A percentile compares a stretch with the other conserved stretches of the same genome.
These are phyloP conservation scores for Xerocomus brunneocitrinus DNA, from an alignment of 768 basidiomycete species.

Conservation along the genomic window DNA sequence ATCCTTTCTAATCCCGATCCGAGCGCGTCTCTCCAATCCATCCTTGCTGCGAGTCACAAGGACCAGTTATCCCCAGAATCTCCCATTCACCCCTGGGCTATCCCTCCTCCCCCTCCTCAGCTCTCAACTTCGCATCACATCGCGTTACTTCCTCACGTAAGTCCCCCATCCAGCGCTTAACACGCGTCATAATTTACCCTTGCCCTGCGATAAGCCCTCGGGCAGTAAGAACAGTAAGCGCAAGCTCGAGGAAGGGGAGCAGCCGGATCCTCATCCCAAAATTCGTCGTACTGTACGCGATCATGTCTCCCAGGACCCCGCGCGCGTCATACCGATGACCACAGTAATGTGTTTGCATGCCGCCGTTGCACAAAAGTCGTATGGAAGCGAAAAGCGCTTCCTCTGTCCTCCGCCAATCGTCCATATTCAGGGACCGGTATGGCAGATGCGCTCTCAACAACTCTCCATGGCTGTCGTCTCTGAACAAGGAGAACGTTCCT, in stretches of 20 bases:
- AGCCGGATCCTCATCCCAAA: constrained; percentile 65
- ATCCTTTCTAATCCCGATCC: constrained; percentile 36
- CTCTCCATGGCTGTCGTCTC: constrained; percentile 84
- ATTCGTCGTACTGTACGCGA: constrained; percentile 82
- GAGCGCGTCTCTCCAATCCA: constrained; percentile 38
- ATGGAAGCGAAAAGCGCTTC: constrained; percentile 93
- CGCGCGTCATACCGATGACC: constrained; percentile 81
- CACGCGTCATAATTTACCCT: constrained; percentile 24
- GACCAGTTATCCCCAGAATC: constrained; percentile 28
- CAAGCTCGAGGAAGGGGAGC: constrained; percentile 62
- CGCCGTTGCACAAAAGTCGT: constrained; percentile 93
- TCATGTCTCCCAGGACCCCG: constrained; percentile 71
- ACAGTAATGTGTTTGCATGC: constrained; percentile 88
- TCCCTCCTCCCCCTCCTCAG: constrained; percentile 29
- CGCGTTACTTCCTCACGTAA: constrained; percentile 38
- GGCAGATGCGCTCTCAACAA: constrained; percentile 77
- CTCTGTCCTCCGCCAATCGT: constrained; percentile 92
- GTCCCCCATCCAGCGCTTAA: constrained; percentile 26
- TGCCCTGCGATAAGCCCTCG: constrained; percentile 23
- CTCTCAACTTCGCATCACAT: constrained; percentile 26
- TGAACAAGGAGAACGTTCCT: constrained; percentile 76
- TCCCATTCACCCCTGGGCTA: constrained; percentile 37
- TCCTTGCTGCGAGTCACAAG: constrained; percentile 32
- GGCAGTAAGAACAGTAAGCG: constrained; percentile 57
- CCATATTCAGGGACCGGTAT: constrained; percentile 84